Evolutionary conservation across 768 basidiomycete species (phyloP), one percentile per base, ranked within the genome.

Genomic region (Auriscalpium microsporum): DNA sequence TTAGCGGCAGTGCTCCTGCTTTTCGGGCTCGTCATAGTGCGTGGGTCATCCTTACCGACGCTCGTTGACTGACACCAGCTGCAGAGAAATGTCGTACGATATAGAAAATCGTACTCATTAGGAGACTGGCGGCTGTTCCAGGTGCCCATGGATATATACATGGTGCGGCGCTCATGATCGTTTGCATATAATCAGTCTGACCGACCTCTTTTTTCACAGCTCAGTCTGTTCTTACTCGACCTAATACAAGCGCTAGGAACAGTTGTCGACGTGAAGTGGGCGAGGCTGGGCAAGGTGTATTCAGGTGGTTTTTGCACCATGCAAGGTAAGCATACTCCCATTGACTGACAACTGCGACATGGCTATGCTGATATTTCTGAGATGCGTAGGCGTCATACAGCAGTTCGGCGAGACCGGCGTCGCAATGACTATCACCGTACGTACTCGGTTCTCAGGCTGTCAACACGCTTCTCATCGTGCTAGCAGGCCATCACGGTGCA

Each of bases 341-440:
- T 6, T 38, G 23, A 36, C 40, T 13, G 5, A 28, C 28, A 4
- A 28, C 28, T 28, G 4, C 10, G 16, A 17, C n/a, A 10, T 7
- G 17, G 35, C 21, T n/a, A 36, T 17, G 5, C 28, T 28, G 4
- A 28, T 28, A 28, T 28, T 4, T 28, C 7, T 28, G 28, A 17
- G 35, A n/a, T 35, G 17, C 28, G 17, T 49, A 72, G 74, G 72
- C 14, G 64, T 69, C 44, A 57, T 75, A 2, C 71, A 73, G 57
- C 70, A 73, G 53, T 49, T 75, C 2, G 74, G 75, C 11, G 75
- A 77, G 53, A 70, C 73, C 11, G 69, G 67, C 35, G 73, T 70
- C 4, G 73, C 71, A 10, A 69, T 75, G 50, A 68, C 70, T 2
- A 76, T 72, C 45, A 64, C 75, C 10, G 74, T 75, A 58, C 59